Base-by-base conservation (phyloP, 441 rosid genomes). In the Mallotus japonicus region DNA sequence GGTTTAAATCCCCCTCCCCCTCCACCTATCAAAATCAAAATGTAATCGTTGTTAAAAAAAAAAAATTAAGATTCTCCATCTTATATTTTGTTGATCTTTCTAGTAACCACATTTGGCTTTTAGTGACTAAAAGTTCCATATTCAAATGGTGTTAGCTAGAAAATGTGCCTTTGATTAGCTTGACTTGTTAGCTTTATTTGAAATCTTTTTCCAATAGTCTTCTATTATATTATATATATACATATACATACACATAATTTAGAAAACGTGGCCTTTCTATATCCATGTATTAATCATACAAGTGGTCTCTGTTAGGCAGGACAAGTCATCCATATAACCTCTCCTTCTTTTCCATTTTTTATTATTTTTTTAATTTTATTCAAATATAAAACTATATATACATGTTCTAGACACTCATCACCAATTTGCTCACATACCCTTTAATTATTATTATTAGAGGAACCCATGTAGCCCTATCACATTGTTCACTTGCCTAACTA, bases 291-390 rank as follows among this genome's bases (percentile, higher is more conserved):
- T 11, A 51, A 53, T 69, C 22, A 56, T 66, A 62, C 81, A 71
- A 78, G 73, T 76, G 73, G 50, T 55, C 19, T 60, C 13, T 62
- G 76, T 73, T 71, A 73, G 83, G 81, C 82, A 70, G 74, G 22
- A 22, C 75, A 69, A 28, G 65, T 71, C 5, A 58, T 44, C 19
- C 47, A 32, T 8, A 22, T 70, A 15, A 58, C 58, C 63, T 70
- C 40, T 72, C 77, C 24, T 50, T 50, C 68, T 68, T 54, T 69
- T 71, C 53, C 62, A 24, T 14, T 66, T 19, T 11, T 51, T 51
- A 50, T 55, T 51, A 6, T 62, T 49, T 37, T 28, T 28, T 28
- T 28, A 28, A 28, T 28, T 28, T 28, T 1, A 28, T 28, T 28
- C 32, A 28, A 28, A 28, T 28, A 28, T 28, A 28, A 28, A 28